Base-by-base conservation (phyloP, 2,329 filamentous ascomycete species). In the Apiospora pterosperma region DNA sequence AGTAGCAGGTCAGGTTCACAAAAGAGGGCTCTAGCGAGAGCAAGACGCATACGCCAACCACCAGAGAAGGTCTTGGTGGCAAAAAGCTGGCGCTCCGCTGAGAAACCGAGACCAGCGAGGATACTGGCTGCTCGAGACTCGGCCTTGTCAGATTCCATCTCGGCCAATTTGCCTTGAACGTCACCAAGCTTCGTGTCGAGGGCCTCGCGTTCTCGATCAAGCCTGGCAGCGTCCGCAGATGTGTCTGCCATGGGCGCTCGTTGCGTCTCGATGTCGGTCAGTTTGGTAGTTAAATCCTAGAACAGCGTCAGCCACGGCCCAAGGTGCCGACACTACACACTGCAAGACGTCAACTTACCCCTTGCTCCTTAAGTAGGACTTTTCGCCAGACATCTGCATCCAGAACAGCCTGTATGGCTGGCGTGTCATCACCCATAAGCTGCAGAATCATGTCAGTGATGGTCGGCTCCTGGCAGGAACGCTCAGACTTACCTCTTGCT, bases 121-220 rank as follows among this genome's bases (percentile, higher is more conserved):
- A 99, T 99, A 79, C 92, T 97, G 61, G 96, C 96, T 59, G 96
- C 96, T 75, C 96, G 87, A 68, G 96, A 92, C 76, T 99, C 96
- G 65, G 96, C 96, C 81, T 97, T 98, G 82, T 99, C 96, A 0
- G 96, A 97, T 76, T 99, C 96, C 96, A 99, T 99, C 79, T 99
- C 96, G 23, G 94, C 88, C 66, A 99, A 85, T 79, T 99, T 99
- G 65, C 85, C 79, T 75, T 99, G 93, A 61, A 99, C 89, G 74
- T 99, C 96, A 70, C 91, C 93, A 58, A 99, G 85, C 42, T 96
- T 97, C 67, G 89, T 90, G 75, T 99, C 96, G 62, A 97, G 88
- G 48, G 92, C 92, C 78, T 98, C 96, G 67, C 93, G 90, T 72
- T 97, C 93, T 65, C 88, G 86, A 76, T 98, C 95, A 31, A 98